Percentiles rank a stretch among this genome's conserved stretches.
Evolutionary conservation across 2,329 filamentous ascomycete species (phyloP).

Genomic region (Acephala macrosclerotiorum): DNA sequence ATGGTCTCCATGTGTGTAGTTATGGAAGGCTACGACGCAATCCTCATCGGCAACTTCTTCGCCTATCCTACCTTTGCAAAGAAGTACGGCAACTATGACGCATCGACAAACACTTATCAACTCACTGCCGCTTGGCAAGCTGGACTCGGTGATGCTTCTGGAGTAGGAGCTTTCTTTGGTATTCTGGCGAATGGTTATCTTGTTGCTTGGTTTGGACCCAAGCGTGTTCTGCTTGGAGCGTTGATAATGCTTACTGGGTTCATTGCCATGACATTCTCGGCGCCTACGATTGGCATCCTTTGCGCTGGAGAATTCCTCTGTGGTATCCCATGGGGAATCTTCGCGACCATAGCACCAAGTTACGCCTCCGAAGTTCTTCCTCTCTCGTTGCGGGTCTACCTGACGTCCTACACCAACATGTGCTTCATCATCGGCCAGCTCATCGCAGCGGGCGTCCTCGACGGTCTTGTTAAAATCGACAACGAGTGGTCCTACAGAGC

Average conservation of each 20-base stretch:
- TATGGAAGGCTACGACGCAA: constrained; percentile 32
- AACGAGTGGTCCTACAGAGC: constrained; percentile 50
- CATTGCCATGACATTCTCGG: constrained; percentile 56
- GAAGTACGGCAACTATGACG: constrained; percentile 29
- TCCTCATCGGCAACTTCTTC: constrained; percentile 31
- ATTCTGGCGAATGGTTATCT: constrained; percentile 54
- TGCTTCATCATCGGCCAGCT: constrained; percentile 50
- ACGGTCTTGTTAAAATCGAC: constrained; percentile 47
- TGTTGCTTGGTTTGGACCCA: constrained; percentile 55
- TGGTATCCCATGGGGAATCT: constrained; percentile 54
- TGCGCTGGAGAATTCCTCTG: constrained; percentile 56
- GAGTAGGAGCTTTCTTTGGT: constrained; percentile 35
- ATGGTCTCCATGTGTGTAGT: constrained; percentile 33
- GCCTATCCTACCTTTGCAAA: constrained; percentile 29
- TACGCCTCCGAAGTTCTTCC: constrained; percentile 55
- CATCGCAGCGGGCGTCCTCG: constrained; percentile 55
- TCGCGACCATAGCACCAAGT: constrained; percentile 51
- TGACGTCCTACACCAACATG: constrained; percentile 53
- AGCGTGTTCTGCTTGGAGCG: constrained; percentile 53
- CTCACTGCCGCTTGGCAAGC: constrained; percentile 33
- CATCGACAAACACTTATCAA: constrained; percentile 19
- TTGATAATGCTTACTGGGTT: constrained; percentile 52
- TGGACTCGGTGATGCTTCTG: constrained; percentile 29
- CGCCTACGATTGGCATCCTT: constrained; percentile 51
- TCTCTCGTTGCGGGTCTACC: constrained; percentile 50